Evolutionary conservation across 2,329 filamentous ascomycete species (phyloP), one percentile per base, ranked within the genome.

Genomic region (Ophiocordyceps camponoti-leonardi): DNA sequence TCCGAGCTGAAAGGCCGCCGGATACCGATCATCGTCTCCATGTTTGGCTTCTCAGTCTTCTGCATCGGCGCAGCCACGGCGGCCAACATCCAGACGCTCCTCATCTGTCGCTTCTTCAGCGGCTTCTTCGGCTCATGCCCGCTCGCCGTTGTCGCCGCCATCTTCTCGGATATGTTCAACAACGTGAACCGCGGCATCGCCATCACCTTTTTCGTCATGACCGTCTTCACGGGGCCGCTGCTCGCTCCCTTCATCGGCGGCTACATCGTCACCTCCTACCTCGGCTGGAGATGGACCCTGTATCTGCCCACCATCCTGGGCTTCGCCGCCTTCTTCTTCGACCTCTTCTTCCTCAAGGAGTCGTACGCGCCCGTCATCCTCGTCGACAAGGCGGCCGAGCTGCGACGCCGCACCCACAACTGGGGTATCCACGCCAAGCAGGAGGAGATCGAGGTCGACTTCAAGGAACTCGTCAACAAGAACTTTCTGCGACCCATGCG

Each of bases 231-330:
- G 1, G 80, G 79, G 6, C 81, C 81, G 0, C 65, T 83, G 22
- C 61, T 83, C 31, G 80, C 77, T 0, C 81, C 81, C 6, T 77
- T 83, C 42, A 72, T 83, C 44, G 81, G 81, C 44, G 79, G 79
- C 18, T 85, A 78, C 63, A 81, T 81, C 43, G 68, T 69, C 26
- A 63, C 75, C 20, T 75, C 73, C 7, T 61, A 75, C 54, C 69
- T 82, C 28, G 79, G 79, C 49, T 86, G 81, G 81, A 74, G 81
- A 49, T 86, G 81, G 81, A 83, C 79, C 5, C 72, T 80, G 63
- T 85, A 81, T 57, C 61, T 81, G 26, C 60, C 66, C 22, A 64
- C 72, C 47, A 73, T 83, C 51, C 77, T 84, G 68, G 77, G 81
- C 30, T 77, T 75, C 48, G 48, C 68, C 22, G 73, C 77, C 46